phyloP scores from a whole-genome alignment of 2,329 filamentous ascomycete species.

The Neonectria ditissima region DNA sequence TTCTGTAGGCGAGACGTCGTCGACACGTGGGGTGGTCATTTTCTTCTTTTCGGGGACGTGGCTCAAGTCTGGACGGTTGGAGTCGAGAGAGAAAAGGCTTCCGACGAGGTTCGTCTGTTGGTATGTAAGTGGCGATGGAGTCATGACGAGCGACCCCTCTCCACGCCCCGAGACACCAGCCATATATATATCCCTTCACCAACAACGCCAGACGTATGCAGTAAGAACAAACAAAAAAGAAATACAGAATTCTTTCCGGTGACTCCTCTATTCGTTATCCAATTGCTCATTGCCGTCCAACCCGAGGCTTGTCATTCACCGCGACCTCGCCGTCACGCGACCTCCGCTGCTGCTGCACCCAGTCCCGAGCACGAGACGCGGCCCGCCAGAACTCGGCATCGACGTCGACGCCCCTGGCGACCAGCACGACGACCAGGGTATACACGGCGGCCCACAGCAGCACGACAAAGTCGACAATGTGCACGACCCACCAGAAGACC shows the following conservation, averaged over 20 bases:
- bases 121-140: background rate
- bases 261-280: background rate
- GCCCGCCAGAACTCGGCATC: slow-evolving; percentile 43
- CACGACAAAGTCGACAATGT: slow-evolving; percentile 74
- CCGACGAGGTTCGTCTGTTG: background rate
- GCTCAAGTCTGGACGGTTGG: background rate
- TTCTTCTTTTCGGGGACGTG: no score
- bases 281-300: background rate
- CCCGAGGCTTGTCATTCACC: slow-evolving; percentile 30
- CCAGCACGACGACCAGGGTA: slow-evolving; percentile 40
- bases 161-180: background rate
- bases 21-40: no score
- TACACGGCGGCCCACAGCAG: slow-evolving; percentile 49
- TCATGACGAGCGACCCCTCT: background rate
- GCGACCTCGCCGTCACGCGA: background rate
- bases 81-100: background rate
- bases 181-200: background rate
- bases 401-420: slow-evolving; percentile 50
- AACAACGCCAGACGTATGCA: background rate
- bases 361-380: slow-evolving; percentile 31
- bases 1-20: background rate
- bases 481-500: slow-evolving; percentile 94
- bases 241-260: background rate
- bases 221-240: background rate
- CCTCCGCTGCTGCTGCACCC: slow-evolving; percentile 16